A percentile compares a stretch with the other conserved stretches of the same genome.
These are phyloP conservation scores for Talaromyces sp. DNA, from an alignment of 2,329 filamentous ascomycete genomes.

Conservation along the genomic window DNA sequence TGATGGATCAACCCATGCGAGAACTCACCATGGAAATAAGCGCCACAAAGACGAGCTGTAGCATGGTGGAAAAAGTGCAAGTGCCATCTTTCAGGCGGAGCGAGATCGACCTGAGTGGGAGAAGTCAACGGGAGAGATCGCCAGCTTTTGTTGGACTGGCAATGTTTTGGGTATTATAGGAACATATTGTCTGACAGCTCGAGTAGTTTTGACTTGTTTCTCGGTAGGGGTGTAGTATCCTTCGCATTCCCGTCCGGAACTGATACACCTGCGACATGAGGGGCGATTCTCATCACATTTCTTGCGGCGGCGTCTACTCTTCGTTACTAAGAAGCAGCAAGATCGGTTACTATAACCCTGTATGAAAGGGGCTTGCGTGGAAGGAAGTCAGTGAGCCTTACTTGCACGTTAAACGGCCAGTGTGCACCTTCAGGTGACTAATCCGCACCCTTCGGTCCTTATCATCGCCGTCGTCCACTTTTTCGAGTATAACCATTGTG, in stretches of 20 bases:
- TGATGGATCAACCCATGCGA: conserved; percentile 24
- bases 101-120: background rate
- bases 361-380: background rate
- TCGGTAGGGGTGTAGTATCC: conserved; percentile 17
- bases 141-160: background rate
- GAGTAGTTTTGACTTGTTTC: conserved; percentile 7
- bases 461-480: background rate
- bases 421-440: background rate
- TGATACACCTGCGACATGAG: conserved; percentile 27
- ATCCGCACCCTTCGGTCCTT: background rate
- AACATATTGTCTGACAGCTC: background rate
- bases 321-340: background rate
- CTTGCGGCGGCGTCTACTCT: conserved; percentile 24
- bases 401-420: background rate
- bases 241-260: conserved; percentile 30
- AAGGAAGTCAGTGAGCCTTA: background rate
- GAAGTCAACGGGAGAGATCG: background rate
- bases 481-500: background rate
- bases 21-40: background rate
- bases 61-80: background rate
- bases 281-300: conserved; percentile 33
- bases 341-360: background rate
- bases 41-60: background rate
- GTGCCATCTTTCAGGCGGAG: background rate
- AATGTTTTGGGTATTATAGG: background rate